Base-by-base conservation (phyloP, 2,329 filamentous ascomycete species). In the Claviceps pazoutovae region DNA sequence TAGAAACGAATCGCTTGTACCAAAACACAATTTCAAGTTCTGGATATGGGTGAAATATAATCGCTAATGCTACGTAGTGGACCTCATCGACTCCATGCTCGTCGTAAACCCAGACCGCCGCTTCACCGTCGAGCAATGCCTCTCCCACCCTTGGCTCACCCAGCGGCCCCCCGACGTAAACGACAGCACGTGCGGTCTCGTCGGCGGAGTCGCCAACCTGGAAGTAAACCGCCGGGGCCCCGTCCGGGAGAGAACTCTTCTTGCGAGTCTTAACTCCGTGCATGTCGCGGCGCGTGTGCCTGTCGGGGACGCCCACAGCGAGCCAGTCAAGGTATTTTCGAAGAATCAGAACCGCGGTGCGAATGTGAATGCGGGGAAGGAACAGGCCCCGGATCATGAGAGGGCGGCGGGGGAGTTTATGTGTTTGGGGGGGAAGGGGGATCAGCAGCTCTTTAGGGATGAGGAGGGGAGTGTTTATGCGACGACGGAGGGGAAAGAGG, bases 31-130 rank as follows among this genome's bases (percentile, higher is more conserved):
- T 34, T 34, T 5, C 30, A 8, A 34, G 9, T 11, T 34, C 30
- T 34, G 30, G 30, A 11, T 34, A 34, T 11, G 26, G 1, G 7
- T 26, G 26, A 26, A 11, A 8, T 2, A 14, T 8, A 9, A 36
- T 23, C 42, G 5, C 38, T 51, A 42, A 58, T 55, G 21, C 52
- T 26, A 6, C 6, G 19, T 23, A 56, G 55, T 98, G 50, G 89
- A 97, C 59, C 75, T 98, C 37, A 97, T 98, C 58, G 93, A 98
- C 66, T 79, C 78, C 43, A 98, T 98, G 93, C 78, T 98, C 49
- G 86, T 87, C 2, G 89, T 96, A 37, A 83, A 96, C 57, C 83
- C 88, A 2, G 81, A 88, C 30, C 80, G 84, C 65, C 82, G 93
- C 48, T 91, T 86, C 66, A 91, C 86, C 0, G 82, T 98, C 54